Evolutionary conservation across 2,329 filamentous ascomycete species (phyloP).

Genomic region (Colletotrichum graminicola): DNA sequence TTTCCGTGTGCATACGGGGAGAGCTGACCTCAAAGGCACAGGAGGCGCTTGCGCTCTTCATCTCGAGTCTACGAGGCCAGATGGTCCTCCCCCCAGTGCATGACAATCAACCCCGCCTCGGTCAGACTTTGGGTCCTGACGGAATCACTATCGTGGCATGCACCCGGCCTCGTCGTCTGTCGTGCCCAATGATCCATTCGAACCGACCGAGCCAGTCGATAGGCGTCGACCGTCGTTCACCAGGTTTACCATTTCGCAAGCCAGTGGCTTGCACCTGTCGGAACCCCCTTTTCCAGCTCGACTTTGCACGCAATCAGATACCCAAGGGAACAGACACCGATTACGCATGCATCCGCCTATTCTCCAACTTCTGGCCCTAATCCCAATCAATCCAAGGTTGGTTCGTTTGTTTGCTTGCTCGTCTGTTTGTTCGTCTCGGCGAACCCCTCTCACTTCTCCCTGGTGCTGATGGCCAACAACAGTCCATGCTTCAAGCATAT

Average conservation of each 20-base stretch:
- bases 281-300: not conserved
- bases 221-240: not conserved
- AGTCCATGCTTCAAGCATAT: not conserved
- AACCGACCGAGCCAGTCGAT: too few species aligned
- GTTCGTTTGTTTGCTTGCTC: too few species aligned
- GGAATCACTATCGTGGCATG: not conserved
- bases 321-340: slow-evolving; percentile 19
- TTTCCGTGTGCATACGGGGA: not conserved
- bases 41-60: slow-evolving; percentile 15
- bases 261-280: not conserved
- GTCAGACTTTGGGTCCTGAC: not conserved
- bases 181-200: too few species aligned
- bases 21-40: not conserved
- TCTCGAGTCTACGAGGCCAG: not conserved
- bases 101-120: too few species aligned
- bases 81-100: not conserved
- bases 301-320: slow-evolving; percentile 11
- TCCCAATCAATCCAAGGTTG: not conserved
- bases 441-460: not conserved
- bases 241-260: not conserved
- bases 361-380: not conserved
- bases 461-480: not conserved
- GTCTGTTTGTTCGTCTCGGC: too few species aligned
- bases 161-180: not conserved
- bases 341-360: not conserved